Percentiles rank a stretch among this genome's conserved stretches.
Conservation (phyloP, 2,329 filamentous ascomycete species). For the Botrytis pseudocinerea region DNA sequence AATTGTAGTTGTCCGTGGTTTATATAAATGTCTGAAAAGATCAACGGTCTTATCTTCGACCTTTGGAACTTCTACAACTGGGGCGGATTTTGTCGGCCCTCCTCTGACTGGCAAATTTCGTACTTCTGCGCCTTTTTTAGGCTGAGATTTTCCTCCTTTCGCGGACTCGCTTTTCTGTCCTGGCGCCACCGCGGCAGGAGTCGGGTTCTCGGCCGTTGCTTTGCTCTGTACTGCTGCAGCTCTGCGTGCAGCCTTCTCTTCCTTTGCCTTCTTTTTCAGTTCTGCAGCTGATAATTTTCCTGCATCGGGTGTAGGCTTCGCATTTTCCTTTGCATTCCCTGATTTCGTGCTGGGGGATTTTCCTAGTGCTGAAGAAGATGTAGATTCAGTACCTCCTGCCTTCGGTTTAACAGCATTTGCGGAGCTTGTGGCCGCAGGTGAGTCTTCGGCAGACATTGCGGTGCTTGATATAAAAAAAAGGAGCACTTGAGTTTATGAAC, state of each 20-base stretch:
- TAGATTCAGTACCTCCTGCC: conserved; percentile 10
- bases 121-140: conserved; percentile 38
- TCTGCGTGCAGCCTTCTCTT: conserved; percentile 85
- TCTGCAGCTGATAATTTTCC: conserved; percentile 58
- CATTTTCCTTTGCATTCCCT: conserved; percentile 23
- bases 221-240: conserved; percentile 64
- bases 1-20: conserved; percentile 65
- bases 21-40: conserved; percentile 81
- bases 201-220: conserved; percentile 43
- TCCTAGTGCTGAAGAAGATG: conserved; percentile 21
- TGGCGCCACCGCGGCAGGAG: conserved; percentile 26
- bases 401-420: conserved; percentile 13
- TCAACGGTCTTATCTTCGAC: conserved; percentile 66
- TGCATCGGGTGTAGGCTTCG: conserved; percentile 33
- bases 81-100: conserved; percentile 34
- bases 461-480: not conserved
- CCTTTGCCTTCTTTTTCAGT: conserved; percentile 84
- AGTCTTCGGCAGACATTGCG: conserved; percentile 31
- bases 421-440: conserved; percentile 25
- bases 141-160: conserved; percentile 43
- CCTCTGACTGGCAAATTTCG: conserved; percentile 36
- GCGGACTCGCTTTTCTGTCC: conserved; percentile 38
- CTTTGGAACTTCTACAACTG: conserved; percentile 51
- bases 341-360: conserved; percentile 24
- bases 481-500: not conserved